Conservation (phyloP, 805 yeast species). For the Wickerhamiella australiensis region DNA sequence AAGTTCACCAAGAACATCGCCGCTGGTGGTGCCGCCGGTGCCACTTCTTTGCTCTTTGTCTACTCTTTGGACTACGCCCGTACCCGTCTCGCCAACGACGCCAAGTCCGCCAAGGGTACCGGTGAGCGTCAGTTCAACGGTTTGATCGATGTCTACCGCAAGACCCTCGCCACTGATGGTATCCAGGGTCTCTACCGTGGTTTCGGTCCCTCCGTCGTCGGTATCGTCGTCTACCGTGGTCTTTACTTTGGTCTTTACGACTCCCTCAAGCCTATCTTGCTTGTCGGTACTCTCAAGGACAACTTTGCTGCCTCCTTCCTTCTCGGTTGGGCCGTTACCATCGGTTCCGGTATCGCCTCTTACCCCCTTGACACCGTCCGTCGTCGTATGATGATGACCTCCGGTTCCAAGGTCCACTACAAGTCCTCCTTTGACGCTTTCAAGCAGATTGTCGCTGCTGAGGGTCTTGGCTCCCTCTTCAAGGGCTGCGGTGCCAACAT, state of each 20-base stretch:
- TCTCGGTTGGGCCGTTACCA: slow-evolving; percentile 91
- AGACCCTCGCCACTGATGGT: slow-evolving; percentile 89
- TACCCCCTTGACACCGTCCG: slow-evolving; percentile 96
- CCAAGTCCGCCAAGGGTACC: slow-evolving; percentile 55
- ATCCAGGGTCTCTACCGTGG: slow-evolving; percentile 96
- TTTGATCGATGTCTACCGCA: slow-evolving; percentile 85
- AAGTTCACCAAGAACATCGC: slow-evolving; percentile 95
- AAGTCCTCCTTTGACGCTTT: slow-evolving; percentile 85
- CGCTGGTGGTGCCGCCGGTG: slow-evolving; percentile 96
- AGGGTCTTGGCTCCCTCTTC: slow-evolving; percentile 82
- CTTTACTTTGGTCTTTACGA: slow-evolving; percentile 92
- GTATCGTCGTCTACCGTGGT: slow-evolving; percentile 97
- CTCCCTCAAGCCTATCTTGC: slow-evolving; percentile 81
- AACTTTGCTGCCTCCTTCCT: slow-evolving; percentile 84
- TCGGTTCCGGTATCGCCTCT: slow-evolving; percentile 93
- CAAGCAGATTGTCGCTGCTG: slow-evolving; percentile 78
- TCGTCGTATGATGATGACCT: slow-evolving; percentile 99
- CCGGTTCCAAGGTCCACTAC: slow-evolving; percentile 90
- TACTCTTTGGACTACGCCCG: slow-evolving; percentile 94
- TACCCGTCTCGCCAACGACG: slow-evolving; percentile 95
- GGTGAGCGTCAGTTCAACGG: slow-evolving; percentile 94
- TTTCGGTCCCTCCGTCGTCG: slow-evolving; percentile 92
- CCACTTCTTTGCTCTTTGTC: slow-evolving; percentile 75
- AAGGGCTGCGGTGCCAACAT: slow-evolving; percentile 98
- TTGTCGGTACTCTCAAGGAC: slow-evolving; percentile 83